These are phyloP conservation scores for Dianthus caryophyllus DNA, from an alignment of 148 eudicot species.

Conservation along the genomic window DNA sequence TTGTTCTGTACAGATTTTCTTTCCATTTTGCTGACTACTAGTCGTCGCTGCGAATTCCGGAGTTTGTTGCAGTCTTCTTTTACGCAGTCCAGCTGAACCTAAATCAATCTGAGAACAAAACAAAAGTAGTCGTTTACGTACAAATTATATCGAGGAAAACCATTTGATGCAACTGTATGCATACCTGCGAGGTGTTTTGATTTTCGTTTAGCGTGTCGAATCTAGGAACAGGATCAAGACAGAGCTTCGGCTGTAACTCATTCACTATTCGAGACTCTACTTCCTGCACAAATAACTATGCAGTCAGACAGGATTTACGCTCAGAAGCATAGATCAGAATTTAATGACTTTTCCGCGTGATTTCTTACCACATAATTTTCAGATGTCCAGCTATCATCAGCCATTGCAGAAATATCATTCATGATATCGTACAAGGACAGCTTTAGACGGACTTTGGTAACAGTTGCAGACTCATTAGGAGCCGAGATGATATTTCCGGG, in stretches of 20 bases:
- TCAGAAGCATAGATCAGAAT: neutral
- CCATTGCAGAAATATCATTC: constrained; percentile 78
- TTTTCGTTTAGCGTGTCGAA: constrained; percentile 59
- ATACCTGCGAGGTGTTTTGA: constrained; percentile 52
- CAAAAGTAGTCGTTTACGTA: neutral
- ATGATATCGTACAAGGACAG: constrained; percentile 91
- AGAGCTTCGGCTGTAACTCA: constrained; percentile 79
- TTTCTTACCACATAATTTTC: constrained; percentile 86
- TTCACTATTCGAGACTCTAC: constrained; percentile 88
- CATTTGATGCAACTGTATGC: constrained; percentile 10
- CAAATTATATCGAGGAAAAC: constrained; percentile 8
- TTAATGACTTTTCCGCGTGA: neutral
- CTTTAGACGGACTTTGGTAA: constrained; percentile 60
- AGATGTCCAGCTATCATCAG: constrained; percentile 84
- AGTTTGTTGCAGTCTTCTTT: constrained; percentile 60
- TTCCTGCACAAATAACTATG: constrained; percentile 52
- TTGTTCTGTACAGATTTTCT: constrained; percentile 59
- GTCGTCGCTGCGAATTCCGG: constrained; percentile 52
- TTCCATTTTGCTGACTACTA: constrained; percentile 46
- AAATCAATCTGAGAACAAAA: constrained; percentile 55
- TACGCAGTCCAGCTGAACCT: constrained; percentile 46
- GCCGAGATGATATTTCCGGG: constrained; percentile 40
- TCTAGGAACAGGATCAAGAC: constrained; percentile 82
- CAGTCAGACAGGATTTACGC: constrained; percentile 6
- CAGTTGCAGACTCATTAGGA: constrained; percentile 40